Evolutionary conservation across 2,329 filamentous ascomycete genomes (phyloP).

Genomic region (Tolypocladium nubicola): DNA sequence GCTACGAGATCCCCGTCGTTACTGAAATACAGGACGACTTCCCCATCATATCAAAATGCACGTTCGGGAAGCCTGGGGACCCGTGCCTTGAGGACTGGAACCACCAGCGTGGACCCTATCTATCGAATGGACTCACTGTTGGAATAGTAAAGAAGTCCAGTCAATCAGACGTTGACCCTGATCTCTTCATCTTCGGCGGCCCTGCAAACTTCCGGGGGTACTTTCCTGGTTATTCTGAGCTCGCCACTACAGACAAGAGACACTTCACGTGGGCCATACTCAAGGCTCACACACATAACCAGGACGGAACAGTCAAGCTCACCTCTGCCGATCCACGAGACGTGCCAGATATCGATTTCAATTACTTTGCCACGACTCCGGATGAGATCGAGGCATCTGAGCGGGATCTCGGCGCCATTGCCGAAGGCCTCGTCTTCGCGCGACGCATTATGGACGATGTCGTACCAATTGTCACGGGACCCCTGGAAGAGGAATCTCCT

Average conservation of each 20-base stretch:
- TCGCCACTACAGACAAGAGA: slow-evolving; percentile 30
- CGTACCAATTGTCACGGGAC: too few species aligned
- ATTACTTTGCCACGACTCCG: slow-evolving; percentile 35
- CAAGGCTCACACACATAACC: slow-evolving; percentile 51
- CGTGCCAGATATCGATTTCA: slow-evolving; percentile 48
- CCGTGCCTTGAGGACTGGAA: slow-evolving; percentile 26
- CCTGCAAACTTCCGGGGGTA: slow-evolving; percentile 46
- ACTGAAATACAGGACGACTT: slow-evolving; percentile 22
- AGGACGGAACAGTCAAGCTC: slow-evolving; percentile 48
- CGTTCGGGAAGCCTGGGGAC: slow-evolving; percentile 19
- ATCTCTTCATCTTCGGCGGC: slow-evolving; percentile 44
- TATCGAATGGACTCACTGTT: slow-evolving; percentile 24
- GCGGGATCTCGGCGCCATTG: too few species aligned
- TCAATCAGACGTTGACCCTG: slow-evolving; percentile 29
- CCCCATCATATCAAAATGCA: slow-evolving; percentile 16
- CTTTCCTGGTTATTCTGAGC: slow-evolving; percentile 41
- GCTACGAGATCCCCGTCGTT: slow-evolving; percentile 29
- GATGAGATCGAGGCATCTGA: too few species aligned
- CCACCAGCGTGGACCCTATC: slow-evolving; percentile 26
- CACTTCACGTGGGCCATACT: slow-evolving; percentile 33
- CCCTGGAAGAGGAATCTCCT: too few species aligned
- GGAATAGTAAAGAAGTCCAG: slow-evolving; percentile 29
- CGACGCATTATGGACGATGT: too few species aligned
- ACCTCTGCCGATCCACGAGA: slow-evolving; percentile 49
- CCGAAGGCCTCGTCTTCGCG: too few species aligned